Evolutionary conservation across 352 stramenopile genomes (phyloP), one percentile per base, ranked within the genome.

Genomic region (Aphanomyces cochlioides): DNA sequence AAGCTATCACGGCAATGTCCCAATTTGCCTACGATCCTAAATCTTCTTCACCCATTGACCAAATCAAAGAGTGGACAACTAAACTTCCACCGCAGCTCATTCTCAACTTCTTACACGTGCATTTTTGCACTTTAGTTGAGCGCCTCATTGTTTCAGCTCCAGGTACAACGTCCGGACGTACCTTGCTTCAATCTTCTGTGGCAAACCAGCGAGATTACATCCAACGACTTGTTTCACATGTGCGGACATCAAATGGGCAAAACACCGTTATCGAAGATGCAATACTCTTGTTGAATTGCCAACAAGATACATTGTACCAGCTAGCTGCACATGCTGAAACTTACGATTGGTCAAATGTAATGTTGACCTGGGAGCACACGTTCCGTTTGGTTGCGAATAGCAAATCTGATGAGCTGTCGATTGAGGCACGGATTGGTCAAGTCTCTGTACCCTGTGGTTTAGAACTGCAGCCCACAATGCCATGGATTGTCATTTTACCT

Each of bases 301-400:
- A 67, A 38, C 38, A 43, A 41, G 43, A 50, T 7, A 56, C 43
- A 8, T 13, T 67, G 1, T 19, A 38, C 0, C 5, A 7, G 19
- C 39, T 67, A 28, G 37, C 59, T 8, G 17, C 12, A 3, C 15
- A 41, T n/a, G 59, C 59, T 8, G 15, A 5, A 21, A 56, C 59
- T 8, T 28, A 36, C 59, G 59, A 67, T 13, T 67, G 59, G 59
- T 5, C 39, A 2, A 28, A 67, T 19, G 59, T 67, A 12, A 19
- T 50, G 8, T 7, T 21, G 10, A 36, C 39, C 4, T 67, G 17
- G 19, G 2, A 38, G n/a, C 3, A 13, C 3, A 28, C 40, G 12
- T 56, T 67, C 19, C 59, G 41, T 2, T 39, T 56, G 59, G 39
- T 28, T 3, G 12, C 21, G n/a, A 19, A 7, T 6, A 4, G 4